Percentiles rank a stretch among this genome's conserved stretches.
Conservation (phyloP, 345 rosid genomes). For the Citrus hindsii region DNA sequence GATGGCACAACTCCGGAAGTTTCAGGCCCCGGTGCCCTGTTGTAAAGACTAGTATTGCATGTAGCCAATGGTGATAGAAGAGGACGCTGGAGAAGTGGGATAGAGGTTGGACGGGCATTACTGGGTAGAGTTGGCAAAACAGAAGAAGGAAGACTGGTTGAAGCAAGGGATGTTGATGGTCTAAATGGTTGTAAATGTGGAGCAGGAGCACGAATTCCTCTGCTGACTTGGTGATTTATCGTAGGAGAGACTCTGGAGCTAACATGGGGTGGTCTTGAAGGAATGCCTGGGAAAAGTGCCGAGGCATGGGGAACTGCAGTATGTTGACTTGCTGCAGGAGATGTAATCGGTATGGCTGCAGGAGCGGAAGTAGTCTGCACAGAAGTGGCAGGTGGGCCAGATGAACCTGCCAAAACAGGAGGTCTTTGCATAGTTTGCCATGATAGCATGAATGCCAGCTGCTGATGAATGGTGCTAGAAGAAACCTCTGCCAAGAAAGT, state of each 20-base stretch:
- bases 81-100: conserved; percentile 12
- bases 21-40: conserved; percentile 1
- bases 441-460: conserved; percentile 23
- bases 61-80: conserved; percentile 7
- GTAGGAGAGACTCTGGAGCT: conserved; percentile 26
- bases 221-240: conserved; percentile 27
- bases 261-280: conserved; percentile 32
- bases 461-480: conserved; percentile 32
- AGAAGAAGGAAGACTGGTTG: conserved; percentile 18
- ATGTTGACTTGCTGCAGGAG: conserved; percentile 13
- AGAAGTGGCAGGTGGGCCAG: conserved; percentile 12
- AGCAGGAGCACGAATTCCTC: conserved; percentile 48
- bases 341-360: not conserved
- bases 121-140: conserved; percentile 8
- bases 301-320: conserved; percentile 17
- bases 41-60: conserved; percentile 13
- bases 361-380: conserved; percentile 1
- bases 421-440: conserved; percentile 27
- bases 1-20: conserved; percentile 8
- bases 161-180: conserved; percentile 19
- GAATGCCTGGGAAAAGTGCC: conserved; percentile 12
- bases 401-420: conserved; percentile 17
- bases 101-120: conserved; percentile 11
- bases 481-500: conserved; percentile 30
- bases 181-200: conserved; percentile 52